Evolutionary conservation across 139 green algal genomes (phyloP), one percentile per base, ranked within the genome.

Genomic region (Tetraselmis chui): DNA sequence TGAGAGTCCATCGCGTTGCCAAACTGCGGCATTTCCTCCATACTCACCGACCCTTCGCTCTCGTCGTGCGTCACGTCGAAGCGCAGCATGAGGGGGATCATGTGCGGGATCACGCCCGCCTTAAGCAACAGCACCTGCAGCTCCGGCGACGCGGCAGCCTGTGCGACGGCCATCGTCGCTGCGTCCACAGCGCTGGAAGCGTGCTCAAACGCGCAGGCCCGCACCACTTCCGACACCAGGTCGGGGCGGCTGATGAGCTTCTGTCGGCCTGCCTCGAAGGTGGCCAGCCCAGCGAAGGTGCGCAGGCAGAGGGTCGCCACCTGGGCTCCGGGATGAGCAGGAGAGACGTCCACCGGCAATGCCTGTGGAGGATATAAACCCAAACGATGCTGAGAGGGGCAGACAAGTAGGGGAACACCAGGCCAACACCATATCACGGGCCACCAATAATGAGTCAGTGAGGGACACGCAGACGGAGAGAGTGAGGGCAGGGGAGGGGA

Each of bases 41-140:
- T 79, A 75, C 5, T 83, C 79, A 25, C 76, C 59, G 26, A 26
- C 76, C 31, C 76, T 81, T 83, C 79, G 29, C 59, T 32, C 11
- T 75, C 83, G 24, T 89, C 87, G 0, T 91, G 88, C 0, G 94
- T 97, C 26, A 85, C 32, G 59, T 98, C 95, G 82, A 93, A 97
- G 0, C 83, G 79, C 26, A 97, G 91, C 28, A 97, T 85, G 76
- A 98, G 87, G 28, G 93, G 93, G 75, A 97, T 31, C n/a, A 95
- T 30, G 26, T 89, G 84, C 25, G 87, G 87, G 58, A 98, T 32
- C 0, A 87, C 88, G 0, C 92, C 93, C 0, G 77, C 58, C 2
- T 85, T 58, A 24, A 98, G 80, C 76, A 97, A 82, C 83, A 87
- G 67, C 25, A 84, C 81, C 81, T 96, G 90, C 58, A 97, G 82